Base-by-base conservation (phyloP, 2,329 filamentous ascomycete species). In the Cladophialophora immunda region DNA sequence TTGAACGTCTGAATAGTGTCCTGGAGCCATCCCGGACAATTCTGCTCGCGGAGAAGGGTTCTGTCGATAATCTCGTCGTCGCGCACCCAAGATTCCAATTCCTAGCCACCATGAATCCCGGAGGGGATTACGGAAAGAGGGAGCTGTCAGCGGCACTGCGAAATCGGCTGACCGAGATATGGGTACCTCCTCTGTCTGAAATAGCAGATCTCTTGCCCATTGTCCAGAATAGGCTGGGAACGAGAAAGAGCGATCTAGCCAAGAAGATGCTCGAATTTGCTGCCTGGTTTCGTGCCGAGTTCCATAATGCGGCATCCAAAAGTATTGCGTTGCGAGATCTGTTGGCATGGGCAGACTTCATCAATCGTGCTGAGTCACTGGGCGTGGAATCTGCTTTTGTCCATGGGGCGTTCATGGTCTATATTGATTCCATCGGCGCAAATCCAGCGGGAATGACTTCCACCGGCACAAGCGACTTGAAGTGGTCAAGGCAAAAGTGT, bases 161-260 rank as follows among this genome's bases (percentile, higher is more conserved):
- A 54, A 99, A 99, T 77, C 92, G 95, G 67, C 97, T 99, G 77
- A 99, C 95, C 0, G 95, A 99, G 79, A 97, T 99, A 8, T 99
- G 95, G 95, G 95, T 98, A 0, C 93, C 95, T 1, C 87, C 94
- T 0, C 82, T 98, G 66, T 93, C 93, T 0, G 92, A 94, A 67
- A 86, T 88, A 59, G 89, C 93, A 32, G 96, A 99, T 76, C 90
- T 98, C 36, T 81, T 93, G 22, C 91, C 96, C 52, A 99, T 99
- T 71, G 88, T 98, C 17, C 82, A 85, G 59, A 88, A 89, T 13
- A 97, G 97, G 77, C 83, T 99, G 19, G 79, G 79, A 3, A 77
- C 83, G 0, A 79, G 81, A 17, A 83, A 86, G 6, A 84, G 86
- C 69, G 75, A 82, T 1, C 84, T 91, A 70, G 88, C 93, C 0